These are phyloP conservation scores for Saturnispora saitoi DNA, from an alignment of 805 yeast genomes.

Conservation along the genomic window DNA sequence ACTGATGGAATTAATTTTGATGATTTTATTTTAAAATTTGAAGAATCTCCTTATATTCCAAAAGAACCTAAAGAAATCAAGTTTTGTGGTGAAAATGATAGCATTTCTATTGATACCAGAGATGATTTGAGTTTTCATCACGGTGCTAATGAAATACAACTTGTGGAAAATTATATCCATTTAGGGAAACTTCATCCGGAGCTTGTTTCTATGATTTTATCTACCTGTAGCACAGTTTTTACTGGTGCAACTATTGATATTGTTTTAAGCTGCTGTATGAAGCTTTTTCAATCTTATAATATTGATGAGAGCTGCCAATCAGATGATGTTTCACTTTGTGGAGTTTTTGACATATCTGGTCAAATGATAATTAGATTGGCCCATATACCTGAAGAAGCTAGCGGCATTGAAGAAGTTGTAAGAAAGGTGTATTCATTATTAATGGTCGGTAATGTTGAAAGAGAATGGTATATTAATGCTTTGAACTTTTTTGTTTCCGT, in stretches of 20 bases:
- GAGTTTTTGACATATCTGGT: constrained; percentile 3
- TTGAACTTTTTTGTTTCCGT: constrained; percentile 48
- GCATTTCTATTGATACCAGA: constrained; percentile 25
- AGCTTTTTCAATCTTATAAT: constrained; percentile 30
- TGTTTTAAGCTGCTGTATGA: constrained; percentile 21
- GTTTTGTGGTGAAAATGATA: constrained; percentile 26
- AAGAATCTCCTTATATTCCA: constrained; percentile 14
- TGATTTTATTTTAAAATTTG: constrained; percentile 8
- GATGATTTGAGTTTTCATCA: constrained; percentile 35
- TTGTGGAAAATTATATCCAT: constrained; percentile 35
- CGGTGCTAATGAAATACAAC: constrained; percentile 28
- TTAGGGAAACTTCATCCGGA: constrained; percentile 38
- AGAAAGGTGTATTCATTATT: not conserved
- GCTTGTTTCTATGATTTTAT: constrained; percentile 27
- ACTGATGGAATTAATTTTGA: constrained; percentile 17
- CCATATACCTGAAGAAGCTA: not conserved
- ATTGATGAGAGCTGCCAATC: constrained; percentile 24
- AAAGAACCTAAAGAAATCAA: constrained; percentile 25
- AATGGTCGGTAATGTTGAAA: constrained; percentile 30
- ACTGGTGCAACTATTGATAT: constrained; percentile 27
- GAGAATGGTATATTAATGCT: constrained; percentile 53
- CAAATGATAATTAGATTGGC: constrained; percentile 3
- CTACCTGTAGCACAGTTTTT: constrained; percentile 31
- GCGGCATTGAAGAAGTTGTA: not conserved
- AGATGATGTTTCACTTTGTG: constrained; percentile 23